Base-by-base conservation (phyloP, 2,329 filamentous ascomycete species). In the Sporothrix variecibatus region DNA sequence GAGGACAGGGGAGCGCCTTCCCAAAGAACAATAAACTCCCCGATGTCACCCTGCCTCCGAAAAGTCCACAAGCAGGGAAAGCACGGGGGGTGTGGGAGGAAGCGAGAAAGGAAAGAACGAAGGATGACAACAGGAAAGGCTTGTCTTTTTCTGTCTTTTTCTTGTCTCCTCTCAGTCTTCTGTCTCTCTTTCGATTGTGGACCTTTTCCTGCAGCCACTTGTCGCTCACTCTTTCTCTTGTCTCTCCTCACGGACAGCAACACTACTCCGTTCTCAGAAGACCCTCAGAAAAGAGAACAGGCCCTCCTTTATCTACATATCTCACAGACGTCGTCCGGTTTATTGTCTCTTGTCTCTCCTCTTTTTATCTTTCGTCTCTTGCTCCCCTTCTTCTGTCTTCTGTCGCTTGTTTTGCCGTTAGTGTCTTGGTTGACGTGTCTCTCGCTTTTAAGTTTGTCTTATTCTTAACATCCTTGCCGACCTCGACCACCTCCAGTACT, bases 291-390 rank as follows among this genome's bases (percentile, higher is more conserved):
- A 34, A 34, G 34, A 34, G 34, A 34, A 34, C 34, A 34, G 34
- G 6, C n/a, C n/a, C 62, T 46, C 38, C 40, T 67, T 67, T 28
- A 67, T 67, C 62, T 67, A 46, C 62, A 46, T 67, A 67, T 67
- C 38, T 28, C 62, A 26, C 23, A 46, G 38, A 20, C 38, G 38
- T 46, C 40, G 58, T 64, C 31, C 28, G 2, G 34, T 70, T 60
- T 31, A 26, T 62, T 51, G 23, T 65, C 60, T 68, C 62, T 56
- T 58, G 3, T 62, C 23, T 62, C 23, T 49, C 5, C 62, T 51
- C 9, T 4, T n/a, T n/a, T n/a, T 11, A 49, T 38, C 26, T 53
- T 15, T 38, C 26, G 20, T 23, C 12, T 7, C 65, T 34, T 3
- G 9, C n/a, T n/a, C n/a, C n/a, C n/a, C n/a, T n/a, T n/a, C n/a